Base-by-base conservation (phyloP, 495 filamentous ascomycete genomes). In the Aspergillus incahuasiensis region DNA sequence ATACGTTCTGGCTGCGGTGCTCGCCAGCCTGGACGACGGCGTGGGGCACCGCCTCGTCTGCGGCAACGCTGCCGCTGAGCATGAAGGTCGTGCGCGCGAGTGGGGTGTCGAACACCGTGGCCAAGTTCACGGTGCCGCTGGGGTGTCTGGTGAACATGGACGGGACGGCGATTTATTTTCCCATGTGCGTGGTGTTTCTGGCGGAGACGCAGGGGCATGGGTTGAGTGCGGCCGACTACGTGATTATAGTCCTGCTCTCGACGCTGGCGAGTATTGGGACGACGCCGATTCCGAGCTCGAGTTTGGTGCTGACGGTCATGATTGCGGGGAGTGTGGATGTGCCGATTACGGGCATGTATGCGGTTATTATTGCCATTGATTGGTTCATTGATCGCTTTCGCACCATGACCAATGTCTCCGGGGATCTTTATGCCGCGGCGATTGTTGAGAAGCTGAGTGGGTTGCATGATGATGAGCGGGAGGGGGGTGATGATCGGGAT, bases 121-220 rank as follows among this genome's bases (percentile, higher is more conserved):
- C 20, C 34, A 48, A 50, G n/a, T 56, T 56, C 35, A 42, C 45
- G 2, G 54, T 56, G 1, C 54, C 45, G 6, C 46, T 56, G n/a
- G 54, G 54, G 28, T 56, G 54, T 44, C 38, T 56, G 3, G 54
- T 56, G 8, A 56, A 56, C 35, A 56, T 56, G 54, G 54, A 56
- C 16, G 54, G 54, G 32, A 56, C 54, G 13, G 54, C 54, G 20
- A 56, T 56, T 43, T 56, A 56, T 45, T 56, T 56, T 35, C 54
- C 54, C 19, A 16, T 56, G 21, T 56, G 54, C 25, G 47, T 56
- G 32, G 44, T 48, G 13, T 56, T 56, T 38, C 54, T 56, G 3
- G 54, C 54, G 20, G 46, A 48, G 20, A 56, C 54, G 5, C 54
- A 56, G 40, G 54, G 54, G 15, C 34, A 41, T 15, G n/a, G 35